Conservation (phyloP, 495 filamentous ascomycete genomes). For the Neurospora sp. region DNA sequence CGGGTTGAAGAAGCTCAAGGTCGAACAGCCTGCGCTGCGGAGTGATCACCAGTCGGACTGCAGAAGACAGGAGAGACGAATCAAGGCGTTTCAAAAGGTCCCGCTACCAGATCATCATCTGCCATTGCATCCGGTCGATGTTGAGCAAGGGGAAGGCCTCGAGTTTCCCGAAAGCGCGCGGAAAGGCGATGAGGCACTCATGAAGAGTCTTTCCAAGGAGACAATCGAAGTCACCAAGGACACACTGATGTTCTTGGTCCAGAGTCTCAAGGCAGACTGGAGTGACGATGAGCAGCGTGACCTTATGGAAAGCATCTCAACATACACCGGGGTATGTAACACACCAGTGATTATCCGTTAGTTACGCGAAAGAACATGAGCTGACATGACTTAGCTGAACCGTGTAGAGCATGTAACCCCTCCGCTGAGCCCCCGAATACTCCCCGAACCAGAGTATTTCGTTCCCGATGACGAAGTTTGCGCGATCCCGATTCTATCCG, state of each 20-base stretch:
- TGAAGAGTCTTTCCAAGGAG: conserved; percentile 6
- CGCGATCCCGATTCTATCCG: conserved; percentile 44
- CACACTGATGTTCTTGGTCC: conserved; percentile 9
- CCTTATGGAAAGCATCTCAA: conserved; percentile 20
- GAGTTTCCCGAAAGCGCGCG: conserved; percentile 5
- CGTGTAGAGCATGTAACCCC: conserved; percentile 40
- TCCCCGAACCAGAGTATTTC: conserved; percentile 26
- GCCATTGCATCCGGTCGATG: conserved; percentile 35
- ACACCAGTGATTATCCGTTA: background rate
- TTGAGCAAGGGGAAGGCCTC: conserved; percentile 39
- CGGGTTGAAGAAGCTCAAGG: conserved; percentile 24
- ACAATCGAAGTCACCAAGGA: conserved; percentile 11
- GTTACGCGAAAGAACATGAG: background rate
- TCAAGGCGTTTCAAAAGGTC: conserved; percentile 20
- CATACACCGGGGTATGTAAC: conserved; percentile 27
- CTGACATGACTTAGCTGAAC: conserved; percentile 10
- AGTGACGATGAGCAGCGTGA: conserved; percentile 21
- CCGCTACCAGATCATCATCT: conserved; percentile 29
- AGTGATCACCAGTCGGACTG: conserved; percentile 40
- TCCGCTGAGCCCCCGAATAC: conserved; percentile 43
- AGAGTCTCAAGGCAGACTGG: conserved; percentile 27
- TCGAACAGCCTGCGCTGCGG: conserved; percentile 42
- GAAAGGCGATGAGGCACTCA: background rate
- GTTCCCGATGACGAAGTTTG: conserved; percentile 36
- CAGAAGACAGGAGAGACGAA: conserved; percentile 19